Conservation (phyloP, 768 basidiomycete species). For the Tylopilus subfusipes region DNA sequence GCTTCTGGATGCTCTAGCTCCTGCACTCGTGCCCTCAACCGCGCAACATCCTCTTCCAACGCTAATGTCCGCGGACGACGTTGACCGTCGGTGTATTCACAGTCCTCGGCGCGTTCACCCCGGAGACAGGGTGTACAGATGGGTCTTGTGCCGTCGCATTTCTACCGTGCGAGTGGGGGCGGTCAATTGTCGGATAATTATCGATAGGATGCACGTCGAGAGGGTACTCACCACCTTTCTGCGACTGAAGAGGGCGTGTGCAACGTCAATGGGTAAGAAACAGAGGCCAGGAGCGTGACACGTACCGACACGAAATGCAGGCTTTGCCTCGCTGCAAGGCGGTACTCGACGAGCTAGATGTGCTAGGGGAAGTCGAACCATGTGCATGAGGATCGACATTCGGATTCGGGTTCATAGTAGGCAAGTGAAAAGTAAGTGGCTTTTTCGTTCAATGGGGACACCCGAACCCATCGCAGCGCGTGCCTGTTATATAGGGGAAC, state of each 20-base stretch:
- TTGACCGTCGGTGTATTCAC: constrained; percentile 67
- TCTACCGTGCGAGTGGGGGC: constrained; percentile 34
- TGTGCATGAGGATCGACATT: constrained; percentile 11
- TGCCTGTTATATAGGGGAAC: constrained; percentile 13
- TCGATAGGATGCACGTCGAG: too few relatives aligned
- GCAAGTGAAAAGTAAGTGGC: not conserved
- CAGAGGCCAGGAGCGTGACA: not conserved
- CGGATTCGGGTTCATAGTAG: not conserved
- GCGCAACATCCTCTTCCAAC: constrained; percentile 56
- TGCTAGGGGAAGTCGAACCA: not conserved
- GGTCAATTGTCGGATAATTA: not conserved
- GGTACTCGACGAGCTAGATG: not conserved
- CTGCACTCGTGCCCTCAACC: constrained; percentile 53
- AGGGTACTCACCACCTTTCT: constrained; percentile 43
- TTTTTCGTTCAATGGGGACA: not conserved
- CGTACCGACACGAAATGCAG: constrained; percentile 51
- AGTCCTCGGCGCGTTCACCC: constrained; percentile 60
- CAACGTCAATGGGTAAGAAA: not conserved
- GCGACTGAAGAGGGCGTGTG: constrained; percentile 30
- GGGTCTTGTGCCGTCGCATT: constrained; percentile 65
- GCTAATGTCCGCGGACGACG: constrained; percentile 57
- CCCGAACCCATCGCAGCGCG: not conserved
- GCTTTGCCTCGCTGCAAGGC: constrained; percentile 47
- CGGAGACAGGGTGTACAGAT: constrained; percentile 60
- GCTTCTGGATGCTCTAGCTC: constrained; percentile 55